Evolutionary conservation across 352 stramenopile genomes (phyloP).

Genomic region (Phytophthora syringae): DNA sequence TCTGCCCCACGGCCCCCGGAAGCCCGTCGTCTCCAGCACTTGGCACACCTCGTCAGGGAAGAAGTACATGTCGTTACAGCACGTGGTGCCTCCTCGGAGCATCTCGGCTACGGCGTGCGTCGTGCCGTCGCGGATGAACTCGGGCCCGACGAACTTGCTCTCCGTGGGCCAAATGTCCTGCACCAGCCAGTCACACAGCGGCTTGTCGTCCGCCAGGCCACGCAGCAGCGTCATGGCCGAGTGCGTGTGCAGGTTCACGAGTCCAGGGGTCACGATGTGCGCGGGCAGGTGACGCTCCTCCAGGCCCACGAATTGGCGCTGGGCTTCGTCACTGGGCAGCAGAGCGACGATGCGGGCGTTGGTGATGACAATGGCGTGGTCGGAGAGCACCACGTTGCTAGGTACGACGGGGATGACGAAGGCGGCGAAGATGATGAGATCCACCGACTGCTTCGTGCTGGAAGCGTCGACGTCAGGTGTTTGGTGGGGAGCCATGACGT

Average conservation of each 20-base stretch:
- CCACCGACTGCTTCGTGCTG: conserved; percentile 41
- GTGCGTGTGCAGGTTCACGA: conserved; percentile 91
- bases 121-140: conserved; percentile 80
- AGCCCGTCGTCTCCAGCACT: conserved; percentile 67
- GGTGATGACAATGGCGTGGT: conserved; percentile 80
- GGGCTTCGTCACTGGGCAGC: conserved; percentile 62
- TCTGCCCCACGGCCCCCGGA: conserved; percentile 76
- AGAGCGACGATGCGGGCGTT: conserved; percentile 80
- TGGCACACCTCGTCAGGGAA: conserved; percentile 65
- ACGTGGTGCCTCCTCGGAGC: conserved; percentile 88
- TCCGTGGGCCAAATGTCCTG: conserved; percentile 91
- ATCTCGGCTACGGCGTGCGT: conserved; percentile 88
- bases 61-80: conserved; percentile 94
- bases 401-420: conserved; percentile 87
- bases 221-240: conserved; percentile 87
- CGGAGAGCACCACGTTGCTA: conserved; percentile 65
- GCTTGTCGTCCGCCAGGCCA: conserved; percentile 88
- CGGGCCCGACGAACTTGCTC: conserved; percentile 68
- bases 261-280: conserved; percentile 84
- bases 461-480: conserved; percentile 10
- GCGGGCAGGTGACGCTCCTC: conserved; percentile 53
- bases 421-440: conserved; percentile 79
- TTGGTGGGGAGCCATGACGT: conserved; percentile 35
- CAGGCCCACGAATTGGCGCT: conserved; percentile 51
- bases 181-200: conserved; percentile 81